Evolutionary conservation across 1,284 basidiomycete species (phyloP), one percentile per base, ranked within the genome.

Genomic region (Kalmanozyma brasiliensis): DNA sequence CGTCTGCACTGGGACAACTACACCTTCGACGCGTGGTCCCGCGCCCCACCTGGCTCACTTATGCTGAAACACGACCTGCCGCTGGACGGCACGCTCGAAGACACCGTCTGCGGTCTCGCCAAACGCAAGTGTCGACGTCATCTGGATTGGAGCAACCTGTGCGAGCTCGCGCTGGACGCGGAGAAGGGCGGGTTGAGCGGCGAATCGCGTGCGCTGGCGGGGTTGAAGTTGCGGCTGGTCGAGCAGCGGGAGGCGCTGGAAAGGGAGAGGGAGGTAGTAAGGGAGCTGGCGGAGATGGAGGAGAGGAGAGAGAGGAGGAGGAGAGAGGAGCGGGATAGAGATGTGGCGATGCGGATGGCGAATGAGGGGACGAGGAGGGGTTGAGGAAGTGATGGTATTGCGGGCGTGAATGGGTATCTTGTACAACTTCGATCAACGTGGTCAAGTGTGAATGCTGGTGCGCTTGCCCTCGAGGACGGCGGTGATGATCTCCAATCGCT

Each of bases 81-180:
- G 14, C 41, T 72, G 11, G 60, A 67, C 42, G 69, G 63, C n/a
- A 13, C 34, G 6, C 40, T 63, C 29, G 55, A 66, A 13, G 62
- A 71, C 24, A 8, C 33, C 7, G 24, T 74, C 3, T 74, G 72
- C n/a, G 57, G 37, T 2, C 20, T 32, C 9, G 48, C 58, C 6
- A 70, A 67, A 20, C 53, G 72, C 30, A 74, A 67, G 24, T 74
- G 72, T 38, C 49, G 56, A 22, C 38, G 66, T 10, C 72, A 74
- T 36, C 6, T 52, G 3, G 72, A 70, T 14, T 74, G 72, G 72
- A 53, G 60, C 8, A 63, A 69, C 23, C 45, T 69, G 22, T 58
- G 59, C 51, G 66, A 69, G 33, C 13, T 58, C 6, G 38, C 51
- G n/a, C 20, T 69, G 29, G 66, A 66, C 37, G 56, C 60, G 20